Evolutionary conservation across 805 yeast species (phyloP).

Genomic region (Candida andamanensis): DNA sequence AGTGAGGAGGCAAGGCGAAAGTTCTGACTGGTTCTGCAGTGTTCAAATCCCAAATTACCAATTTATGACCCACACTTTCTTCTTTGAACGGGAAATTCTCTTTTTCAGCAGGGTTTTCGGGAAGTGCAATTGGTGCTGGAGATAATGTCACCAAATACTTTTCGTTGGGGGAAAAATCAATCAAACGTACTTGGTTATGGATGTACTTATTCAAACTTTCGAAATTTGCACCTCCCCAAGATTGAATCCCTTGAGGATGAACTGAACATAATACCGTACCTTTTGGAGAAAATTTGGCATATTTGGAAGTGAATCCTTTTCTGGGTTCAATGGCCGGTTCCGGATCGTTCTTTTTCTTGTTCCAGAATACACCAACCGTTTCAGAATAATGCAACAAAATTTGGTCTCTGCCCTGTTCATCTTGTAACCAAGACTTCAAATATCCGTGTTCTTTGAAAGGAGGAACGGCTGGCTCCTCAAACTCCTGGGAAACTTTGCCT

Average conservation of each 20-base stretch:
- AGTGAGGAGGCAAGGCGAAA: conserved; percentile 79
- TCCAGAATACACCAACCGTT: conserved; percentile 82
- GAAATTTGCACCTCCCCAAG: conserved; percentile 91
- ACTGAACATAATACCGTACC: conserved; percentile 85
- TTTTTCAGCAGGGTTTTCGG: conserved; percentile 56
- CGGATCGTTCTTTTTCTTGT: conserved; percentile 64
- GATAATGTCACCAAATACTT: conserved; percentile 86
- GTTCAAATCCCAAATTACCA: conserved; percentile 86
- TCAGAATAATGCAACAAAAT: conserved; percentile 74
- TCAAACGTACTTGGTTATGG: conserved; percentile 84
- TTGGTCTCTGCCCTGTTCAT: conserved; percentile 86
- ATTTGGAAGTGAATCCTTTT: conserved; percentile 80
- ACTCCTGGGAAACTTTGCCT: conserved; percentile 57
- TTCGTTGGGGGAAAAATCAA: conserved; percentile 92
- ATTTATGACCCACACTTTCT: conserved; percentile 86
- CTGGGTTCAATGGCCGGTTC: conserved; percentile 77
- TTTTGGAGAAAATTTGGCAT: conserved; percentile 85
- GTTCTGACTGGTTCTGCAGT: conserved; percentile 84
- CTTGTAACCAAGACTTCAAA: conserved; percentile 87
- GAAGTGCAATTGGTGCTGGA: conserved; percentile 71
- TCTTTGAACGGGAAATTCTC: conserved; percentile 76
- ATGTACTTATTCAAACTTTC: conserved; percentile 69
- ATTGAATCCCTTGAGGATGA: conserved; percentile 91
- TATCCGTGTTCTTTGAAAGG: conserved; percentile 74
- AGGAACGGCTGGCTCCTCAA: conserved; percentile 67